phyloP scores from a whole-genome alignment of 2,329 filamentous ascomycete species.

The Diplodia scrobiculata region DNA sequence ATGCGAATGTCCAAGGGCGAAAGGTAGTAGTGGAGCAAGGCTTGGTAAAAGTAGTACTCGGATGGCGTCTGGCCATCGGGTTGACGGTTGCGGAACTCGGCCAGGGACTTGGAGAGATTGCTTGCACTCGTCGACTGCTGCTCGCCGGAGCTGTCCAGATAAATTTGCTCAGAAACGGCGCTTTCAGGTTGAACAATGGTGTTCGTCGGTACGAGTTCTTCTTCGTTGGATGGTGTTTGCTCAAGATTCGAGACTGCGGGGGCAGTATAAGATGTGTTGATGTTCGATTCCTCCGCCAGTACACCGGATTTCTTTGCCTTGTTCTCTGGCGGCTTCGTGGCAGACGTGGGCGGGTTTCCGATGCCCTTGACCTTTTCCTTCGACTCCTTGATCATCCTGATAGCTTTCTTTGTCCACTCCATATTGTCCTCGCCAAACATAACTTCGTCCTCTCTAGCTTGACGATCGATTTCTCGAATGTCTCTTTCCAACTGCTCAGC shows the following conservation, averaged over 20 bases:
- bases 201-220: background rate
- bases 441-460: constrained; percentile 85
- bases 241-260: background rate
- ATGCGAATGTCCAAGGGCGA: constrained; percentile 91
- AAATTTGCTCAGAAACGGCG: background rate
- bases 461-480: constrained; percentile 69
- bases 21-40: constrained; percentile 83
- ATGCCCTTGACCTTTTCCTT: constrained; percentile 74
- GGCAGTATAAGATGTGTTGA: background rate
- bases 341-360: constrained; percentile 62
- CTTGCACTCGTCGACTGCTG: constrained; percentile 5
- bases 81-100: constrained; percentile 32
- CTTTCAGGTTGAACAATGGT: background rate
- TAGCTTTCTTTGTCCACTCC: constrained; percentile 85
- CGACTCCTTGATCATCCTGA: constrained; percentile 70
- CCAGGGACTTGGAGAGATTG: constrained; percentile 27
- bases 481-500: constrained; percentile 75
- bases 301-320: constrained; percentile 50
- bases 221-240: background rate
- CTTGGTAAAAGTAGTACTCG: constrained; percentile 85
- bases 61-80: constrained; percentile 50
- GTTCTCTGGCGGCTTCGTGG: constrained; percentile 55
- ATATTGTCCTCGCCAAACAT: constrained; percentile 85
- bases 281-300: background rate
- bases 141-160: background rate